Conservation (phyloP, 2,329 filamentous ascomycete species). For the Colletotrichum sp. region DNA sequence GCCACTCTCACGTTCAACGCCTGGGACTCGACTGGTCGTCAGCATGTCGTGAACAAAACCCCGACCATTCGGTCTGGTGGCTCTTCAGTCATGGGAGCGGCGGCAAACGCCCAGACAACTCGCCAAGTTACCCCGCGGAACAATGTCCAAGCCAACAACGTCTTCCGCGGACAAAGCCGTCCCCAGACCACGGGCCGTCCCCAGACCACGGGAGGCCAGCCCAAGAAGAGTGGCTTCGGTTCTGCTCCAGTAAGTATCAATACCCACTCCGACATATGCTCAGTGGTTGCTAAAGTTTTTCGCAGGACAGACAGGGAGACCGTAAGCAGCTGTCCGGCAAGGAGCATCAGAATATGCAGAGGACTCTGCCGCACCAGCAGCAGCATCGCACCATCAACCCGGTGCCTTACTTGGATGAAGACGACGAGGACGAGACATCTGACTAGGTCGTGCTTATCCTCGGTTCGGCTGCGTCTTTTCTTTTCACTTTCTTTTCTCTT, state of each 20-base stretch:
- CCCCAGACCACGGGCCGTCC: neutral
- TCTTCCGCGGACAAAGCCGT: neutral
- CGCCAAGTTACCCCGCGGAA: neutral
- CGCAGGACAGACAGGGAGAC: neutral
- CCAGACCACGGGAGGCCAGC: neutral
- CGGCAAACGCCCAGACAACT: neutral
- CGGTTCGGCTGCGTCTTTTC: neutral
- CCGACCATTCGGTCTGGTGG: conserved; percentile 19
- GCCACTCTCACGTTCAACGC: conserved; percentile 19
- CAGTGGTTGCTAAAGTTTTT: neutral
- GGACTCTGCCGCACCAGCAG: neutral
- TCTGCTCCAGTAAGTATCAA: neutral
- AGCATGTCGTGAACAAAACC: conserved; percentile 24
- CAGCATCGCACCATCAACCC: neutral
- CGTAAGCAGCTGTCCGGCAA: conserved; percentile 5
- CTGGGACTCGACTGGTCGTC: conserved; percentile 32
- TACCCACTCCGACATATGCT: neutral
- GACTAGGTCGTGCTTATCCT: neutral
- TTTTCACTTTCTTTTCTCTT: neutral
- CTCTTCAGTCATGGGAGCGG: neutral
- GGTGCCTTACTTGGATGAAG: neutral
- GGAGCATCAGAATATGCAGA: conserved; percentile 9
- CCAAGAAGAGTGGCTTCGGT: neutral
- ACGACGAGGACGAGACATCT: neutral
- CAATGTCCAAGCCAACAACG: neutral